Percentiles rank a stretch among this genome's conserved stretches.
phyloP scores from a whole-genome alignment of 2,329 filamentous ascomycete species.

The Botrytis hyacinthi region DNA sequence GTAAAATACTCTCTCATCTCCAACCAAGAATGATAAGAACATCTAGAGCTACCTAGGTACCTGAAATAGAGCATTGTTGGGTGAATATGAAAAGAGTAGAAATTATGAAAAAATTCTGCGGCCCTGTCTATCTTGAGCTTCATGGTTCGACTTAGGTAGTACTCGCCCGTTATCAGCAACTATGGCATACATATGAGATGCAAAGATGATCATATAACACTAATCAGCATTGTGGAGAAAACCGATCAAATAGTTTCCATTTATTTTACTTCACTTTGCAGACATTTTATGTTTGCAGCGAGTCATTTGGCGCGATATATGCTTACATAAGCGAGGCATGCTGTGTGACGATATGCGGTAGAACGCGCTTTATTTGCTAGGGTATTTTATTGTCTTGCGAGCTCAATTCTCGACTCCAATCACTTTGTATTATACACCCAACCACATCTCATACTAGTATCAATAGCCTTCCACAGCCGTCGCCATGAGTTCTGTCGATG shows the following conservation, averaged over 20 bases:
- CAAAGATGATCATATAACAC: not conserved
- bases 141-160: not conserved
- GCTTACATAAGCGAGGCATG: slow-evolving; percentile 12
- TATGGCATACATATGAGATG: not conserved
- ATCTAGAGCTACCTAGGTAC: not conserved
- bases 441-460: not conserved
- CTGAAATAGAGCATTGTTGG: not conserved
- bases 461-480: not conserved
- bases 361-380: slow-evolving; percentile 2
- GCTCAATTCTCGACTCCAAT: not conserved
- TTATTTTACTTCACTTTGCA: not conserved
- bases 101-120: not conserved
- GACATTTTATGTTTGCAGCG: not conserved
- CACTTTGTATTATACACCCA: not conserved
- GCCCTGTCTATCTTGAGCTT: not conserved
- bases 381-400: not conserved
- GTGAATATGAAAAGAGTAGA: not conserved
- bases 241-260: not conserved
- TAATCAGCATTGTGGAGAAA: not conserved
- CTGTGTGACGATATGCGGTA: slow-evolving; percentile 1
- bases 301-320: not conserved
- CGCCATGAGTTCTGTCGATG: slow-evolving; percentile 78
- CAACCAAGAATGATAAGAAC: too few relatives aligned
- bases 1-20: not conserved
- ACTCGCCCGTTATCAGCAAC: not conserved